phyloP scores from a whole-genome alignment of 495 filamentous ascomycete species.

The Neurospora sp. region DNA sequence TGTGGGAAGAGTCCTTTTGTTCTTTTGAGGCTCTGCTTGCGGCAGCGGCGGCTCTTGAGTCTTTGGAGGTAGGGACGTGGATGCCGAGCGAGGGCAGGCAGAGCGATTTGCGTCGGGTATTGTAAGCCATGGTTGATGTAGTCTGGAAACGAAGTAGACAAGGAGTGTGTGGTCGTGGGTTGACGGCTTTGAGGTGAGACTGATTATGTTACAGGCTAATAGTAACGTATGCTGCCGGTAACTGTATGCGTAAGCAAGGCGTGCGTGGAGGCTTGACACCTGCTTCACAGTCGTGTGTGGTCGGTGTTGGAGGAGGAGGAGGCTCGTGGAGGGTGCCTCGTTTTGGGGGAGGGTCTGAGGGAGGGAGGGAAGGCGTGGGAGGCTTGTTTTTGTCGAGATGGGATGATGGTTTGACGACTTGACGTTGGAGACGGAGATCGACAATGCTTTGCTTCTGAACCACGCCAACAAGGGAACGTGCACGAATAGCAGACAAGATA shows the following conservation, averaged over 20 bases:
- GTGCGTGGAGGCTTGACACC: neutral
- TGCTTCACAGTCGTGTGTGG: neutral
- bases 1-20: slow-evolving; percentile 14
- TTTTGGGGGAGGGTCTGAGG: too few species aligned
- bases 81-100: slow-evolving; percentile 91
- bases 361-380: neutral
- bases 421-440: too few species aligned
- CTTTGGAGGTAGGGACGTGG: slow-evolving; percentile 63
- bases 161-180: neutral
- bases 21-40: slow-evolving; percentile 19
- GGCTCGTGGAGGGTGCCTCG: neutral
- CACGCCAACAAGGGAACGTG: neutral
- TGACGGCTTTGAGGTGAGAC: neutral
- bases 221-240: neutral
- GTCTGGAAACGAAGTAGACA: neutral
- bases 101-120: slow-evolving; percentile 93
- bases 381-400: neutral
- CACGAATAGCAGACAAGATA: slow-evolving; percentile 1
- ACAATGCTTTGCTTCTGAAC: too few species aligned
- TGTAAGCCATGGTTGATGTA: slow-evolving; percentile 66
- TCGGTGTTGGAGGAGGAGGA: neutral
- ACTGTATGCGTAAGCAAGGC: neutral
- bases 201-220: neutral
- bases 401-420: too few species aligned
- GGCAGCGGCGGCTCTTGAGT: slow-evolving; percentile 45